Percentiles rank a stretch among this genome's conserved stretches.
Conservation (phyloP, 192 early-diverging fungal species). For the Backusella macrospora region DNA sequence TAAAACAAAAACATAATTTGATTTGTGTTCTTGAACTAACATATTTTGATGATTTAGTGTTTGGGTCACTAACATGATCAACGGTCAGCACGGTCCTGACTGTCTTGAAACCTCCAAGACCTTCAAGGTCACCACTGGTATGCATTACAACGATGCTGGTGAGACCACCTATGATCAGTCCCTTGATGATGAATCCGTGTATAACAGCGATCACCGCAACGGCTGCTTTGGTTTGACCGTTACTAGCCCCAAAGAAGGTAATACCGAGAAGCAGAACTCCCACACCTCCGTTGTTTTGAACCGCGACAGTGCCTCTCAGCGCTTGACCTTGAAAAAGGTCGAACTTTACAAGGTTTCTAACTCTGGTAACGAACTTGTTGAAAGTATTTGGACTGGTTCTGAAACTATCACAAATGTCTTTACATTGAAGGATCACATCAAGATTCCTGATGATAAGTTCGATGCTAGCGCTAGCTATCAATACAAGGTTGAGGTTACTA, state of each 20-base stretch:
- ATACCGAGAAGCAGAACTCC: slow-evolving; percentile 6
- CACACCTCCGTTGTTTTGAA: slow-evolving; percentile 19
- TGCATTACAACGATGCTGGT: slow-evolving; percentile 29
- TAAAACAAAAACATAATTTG: slow-evolving; percentile 2
- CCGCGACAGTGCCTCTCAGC: slow-evolving; percentile 33
- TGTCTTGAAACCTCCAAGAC: slow-evolving; percentile 32
- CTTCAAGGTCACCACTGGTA: slow-evolving; percentile 27
- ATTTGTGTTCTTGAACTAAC: neutral
- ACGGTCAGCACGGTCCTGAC: slow-evolving; percentile 31
- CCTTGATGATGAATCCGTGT: slow-evolving; percentile 21
- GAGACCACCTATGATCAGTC: slow-evolving; percentile 16
- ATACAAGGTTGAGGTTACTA: slow-evolving; percentile 17
- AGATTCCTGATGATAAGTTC: slow-evolving; percentile 13
- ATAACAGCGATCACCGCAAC: slow-evolving; percentile 22
- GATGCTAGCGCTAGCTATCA: slow-evolving; percentile 8
- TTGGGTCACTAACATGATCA: slow-evolving; percentile 33
- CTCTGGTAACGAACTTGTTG: slow-evolving; percentile 15
- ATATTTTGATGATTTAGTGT: slow-evolving; percentile 21
- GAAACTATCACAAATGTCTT: slow-evolving; percentile 17
- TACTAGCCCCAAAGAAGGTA: slow-evolving; percentile 16
- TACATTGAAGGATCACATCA: slow-evolving; percentile 33
- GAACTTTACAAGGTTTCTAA: slow-evolving; percentile 23
- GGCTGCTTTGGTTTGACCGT: slow-evolving; percentile 37
- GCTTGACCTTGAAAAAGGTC: slow-evolving; percentile 23
- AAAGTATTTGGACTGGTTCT: slow-evolving; percentile 18